These are phyloP conservation scores for Fusarium sterilihyphosum DNA, from an alignment of 2,329 filamentous ascomycete species.

Conservation along the genomic window DNA sequence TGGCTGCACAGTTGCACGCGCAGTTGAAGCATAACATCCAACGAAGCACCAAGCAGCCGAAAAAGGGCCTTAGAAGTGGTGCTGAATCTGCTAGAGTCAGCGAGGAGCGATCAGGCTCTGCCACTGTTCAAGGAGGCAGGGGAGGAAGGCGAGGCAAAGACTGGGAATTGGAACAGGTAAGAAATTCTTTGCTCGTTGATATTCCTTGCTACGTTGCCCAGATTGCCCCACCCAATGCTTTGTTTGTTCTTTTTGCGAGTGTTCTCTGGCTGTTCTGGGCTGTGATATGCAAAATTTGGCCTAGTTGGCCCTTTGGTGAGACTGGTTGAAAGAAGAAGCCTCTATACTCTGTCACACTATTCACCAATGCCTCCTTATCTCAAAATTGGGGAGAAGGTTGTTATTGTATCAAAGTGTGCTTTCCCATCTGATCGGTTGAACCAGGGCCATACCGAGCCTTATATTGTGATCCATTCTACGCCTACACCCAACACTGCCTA, in stretches of 20 bases:
- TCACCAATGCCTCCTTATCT: not conserved
- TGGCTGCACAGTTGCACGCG: slow-evolving; percentile 78
- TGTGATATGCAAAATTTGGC: not conserved
- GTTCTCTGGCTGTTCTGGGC: slow-evolving; percentile 15
- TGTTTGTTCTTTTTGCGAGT: not conserved
- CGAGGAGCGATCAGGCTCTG: slow-evolving; percentile 74
- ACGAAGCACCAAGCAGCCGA: slow-evolving; percentile 62
- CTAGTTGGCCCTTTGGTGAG: slow-evolving; percentile 1
- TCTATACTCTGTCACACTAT: slow-evolving; percentile 4
- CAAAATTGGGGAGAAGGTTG: not conserved
- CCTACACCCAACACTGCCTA: not conserved
- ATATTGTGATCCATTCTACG: slow-evolving; percentile 3
- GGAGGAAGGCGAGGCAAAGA: slow-evolving; percentile 81
- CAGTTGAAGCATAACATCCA: slow-evolving; percentile 71
- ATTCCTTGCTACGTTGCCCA: not conserved
- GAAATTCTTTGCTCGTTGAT: slow-evolving; percentile 39
- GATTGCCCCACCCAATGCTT: not conserved
- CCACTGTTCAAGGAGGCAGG: slow-evolving; percentile 68
- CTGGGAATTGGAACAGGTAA: slow-evolving; percentile 84
- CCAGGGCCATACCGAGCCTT: not conserved
- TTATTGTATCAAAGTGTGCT: not conserved
- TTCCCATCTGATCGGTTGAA: not conserved
- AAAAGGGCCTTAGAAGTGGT: slow-evolving; percentile 56
- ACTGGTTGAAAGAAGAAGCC: not conserved
- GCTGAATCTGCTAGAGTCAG: slow-evolving; percentile 71